phyloP scores from a whole-genome alignment of 129 eudicot species.

The Flaveria robusta region DNA sequence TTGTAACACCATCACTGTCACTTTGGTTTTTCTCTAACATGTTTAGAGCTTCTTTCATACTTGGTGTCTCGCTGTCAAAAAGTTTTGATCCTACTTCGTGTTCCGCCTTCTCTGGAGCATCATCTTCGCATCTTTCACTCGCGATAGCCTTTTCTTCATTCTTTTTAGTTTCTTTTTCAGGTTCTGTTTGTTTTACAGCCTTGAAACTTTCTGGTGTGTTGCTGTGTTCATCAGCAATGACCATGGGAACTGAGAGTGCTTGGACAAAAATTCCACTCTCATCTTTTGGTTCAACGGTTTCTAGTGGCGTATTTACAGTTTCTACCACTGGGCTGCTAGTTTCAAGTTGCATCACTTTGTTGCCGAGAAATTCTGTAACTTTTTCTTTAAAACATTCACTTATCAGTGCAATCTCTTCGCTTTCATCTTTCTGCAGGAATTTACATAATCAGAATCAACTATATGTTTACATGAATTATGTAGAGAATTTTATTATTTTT shows the following conservation, averaged over 20 bases:
- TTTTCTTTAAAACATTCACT: conserved; percentile 34
- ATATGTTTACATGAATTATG: background rate
- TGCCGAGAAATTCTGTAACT: conserved; percentile 19
- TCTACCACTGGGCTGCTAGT: conserved; percentile 37
- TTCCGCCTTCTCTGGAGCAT: conserved; percentile 14
- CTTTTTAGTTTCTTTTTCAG: background rate
- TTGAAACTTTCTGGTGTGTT: conserved; percentile 35
- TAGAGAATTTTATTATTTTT: background rate
- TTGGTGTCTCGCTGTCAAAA: background rate
- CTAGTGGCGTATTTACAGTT: conserved; percentile 29
- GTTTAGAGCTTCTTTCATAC: conserved; percentile 5
- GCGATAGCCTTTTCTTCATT: conserved; percentile 13
- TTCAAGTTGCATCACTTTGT: conserved; percentile 40
- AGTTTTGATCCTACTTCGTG: conserved; percentile 13
- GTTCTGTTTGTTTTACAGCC: conserved; percentile 27
- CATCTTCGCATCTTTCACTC: conserved; percentile 9
- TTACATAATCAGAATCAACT: conserved; percentile 4
- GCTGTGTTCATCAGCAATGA: conserved; percentile 29
- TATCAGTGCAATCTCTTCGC: conserved; percentile 26
- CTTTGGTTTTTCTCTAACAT: background rate
- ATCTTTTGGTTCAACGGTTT: conserved; percentile 20
- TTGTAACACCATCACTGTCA: background rate
- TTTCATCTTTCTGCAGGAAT: conserved; percentile 46
- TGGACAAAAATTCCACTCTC: conserved; percentile 44
- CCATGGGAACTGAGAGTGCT: conserved; percentile 43